A percentile compares a stretch with the other conserved stretches of the same genome.
Conservation (phyloP, 148 eudicot genomes). For the Spergularia marina region DNA sequence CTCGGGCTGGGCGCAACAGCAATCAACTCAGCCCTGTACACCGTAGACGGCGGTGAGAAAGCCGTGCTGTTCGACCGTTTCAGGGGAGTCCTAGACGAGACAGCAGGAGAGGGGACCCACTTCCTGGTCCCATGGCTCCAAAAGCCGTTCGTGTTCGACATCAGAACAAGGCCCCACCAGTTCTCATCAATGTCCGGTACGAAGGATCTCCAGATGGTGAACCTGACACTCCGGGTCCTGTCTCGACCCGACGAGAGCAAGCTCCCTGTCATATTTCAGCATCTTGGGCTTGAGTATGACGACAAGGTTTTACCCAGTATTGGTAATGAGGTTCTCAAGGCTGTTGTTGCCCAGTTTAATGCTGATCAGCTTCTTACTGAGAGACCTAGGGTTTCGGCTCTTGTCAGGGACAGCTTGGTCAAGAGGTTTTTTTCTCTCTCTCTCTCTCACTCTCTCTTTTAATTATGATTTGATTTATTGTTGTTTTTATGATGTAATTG, state of each 20-base stretch:
- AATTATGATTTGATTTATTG: not conserved
- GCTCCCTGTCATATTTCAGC: constrained; percentile 55
- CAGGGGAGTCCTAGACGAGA: constrained; percentile 57
- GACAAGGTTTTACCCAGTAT: constrained; percentile 85
- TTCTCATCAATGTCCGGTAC: constrained; percentile 85
- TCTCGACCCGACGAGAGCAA: constrained; percentile 58
- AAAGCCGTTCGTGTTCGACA: constrained; percentile 76
- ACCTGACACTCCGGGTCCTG: constrained; percentile 71
- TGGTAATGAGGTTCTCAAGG: constrained; percentile 82
- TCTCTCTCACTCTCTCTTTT: not conserved
- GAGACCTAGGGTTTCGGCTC: constrained; percentile 72
- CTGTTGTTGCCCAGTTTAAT: constrained; percentile 84
- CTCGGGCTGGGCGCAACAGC: constrained; percentile 51
- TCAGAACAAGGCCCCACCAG: constrained; percentile 77
- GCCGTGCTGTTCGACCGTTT: constrained; percentile 91
- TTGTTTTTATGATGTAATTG: not conserved
- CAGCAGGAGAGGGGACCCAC: constrained; percentile 84
- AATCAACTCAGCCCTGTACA: constrained; percentile 68
- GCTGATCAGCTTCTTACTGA: constrained; percentile 91
- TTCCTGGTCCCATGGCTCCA: constrained; percentile 82
- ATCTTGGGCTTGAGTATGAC: constrained; percentile 67
- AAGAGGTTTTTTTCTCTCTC: constrained; percentile 22
- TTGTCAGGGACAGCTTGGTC: constrained; percentile 67
- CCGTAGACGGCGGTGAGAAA: constrained; percentile 84
- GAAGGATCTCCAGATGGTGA: constrained; percentile 91